Base-by-base conservation (phyloP, 225 moss, liverwort and hornwort species). In the Rhytidiadelphus loreus region DNA sequence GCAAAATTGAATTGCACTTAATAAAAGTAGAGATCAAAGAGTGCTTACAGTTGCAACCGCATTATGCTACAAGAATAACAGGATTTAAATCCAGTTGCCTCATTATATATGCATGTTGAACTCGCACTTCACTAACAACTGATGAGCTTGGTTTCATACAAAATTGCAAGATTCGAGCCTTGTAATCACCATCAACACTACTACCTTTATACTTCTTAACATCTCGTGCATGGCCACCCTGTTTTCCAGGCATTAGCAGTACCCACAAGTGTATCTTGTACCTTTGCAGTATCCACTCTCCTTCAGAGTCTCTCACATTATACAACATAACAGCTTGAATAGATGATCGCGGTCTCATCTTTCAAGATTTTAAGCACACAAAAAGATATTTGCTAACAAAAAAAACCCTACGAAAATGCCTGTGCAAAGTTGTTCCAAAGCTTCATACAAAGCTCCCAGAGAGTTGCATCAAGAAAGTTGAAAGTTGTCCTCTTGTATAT, bases 351-450 rank as follows among this genome's bases (percentile, higher is more conserved):
- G 12, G 66, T 66, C 66, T 66, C n/a, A 22, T 66, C 66, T 20
- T 66, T 20, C 17, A 46, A 46, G 9, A 6, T 62, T 7, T 32
- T 63, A 7, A 11, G 11, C 7, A 46, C 9, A 46, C 16, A 74
- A 0, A 29, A 74, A 30, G 6, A 10, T 3, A 46, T 15, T 73
- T 44, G 17, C 28, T 1, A 73, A 7, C 9, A 44, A 72, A 4
- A 16, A 73, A 46, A 6, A 28, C 7, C 9, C 8, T 8, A 1
- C 16, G 33, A 63, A 32, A 63, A 8, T 33, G 17, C 9, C 33
- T 4, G 1, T 2, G 5, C 5, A 33, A 14, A 63, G 17, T 32
- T 63, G 16, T 4, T 0, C 2, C 0, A 30, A 8, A n/a, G n/a
- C n/a, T 8, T 5, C 16, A 8, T 16, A 32, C 16, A 63, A 5